Evolutionary conservation across 1,284 basidiomycete genomes (phyloP), one percentile per base, ranked within the genome.

Genomic region (Puccinia coronata): DNA sequence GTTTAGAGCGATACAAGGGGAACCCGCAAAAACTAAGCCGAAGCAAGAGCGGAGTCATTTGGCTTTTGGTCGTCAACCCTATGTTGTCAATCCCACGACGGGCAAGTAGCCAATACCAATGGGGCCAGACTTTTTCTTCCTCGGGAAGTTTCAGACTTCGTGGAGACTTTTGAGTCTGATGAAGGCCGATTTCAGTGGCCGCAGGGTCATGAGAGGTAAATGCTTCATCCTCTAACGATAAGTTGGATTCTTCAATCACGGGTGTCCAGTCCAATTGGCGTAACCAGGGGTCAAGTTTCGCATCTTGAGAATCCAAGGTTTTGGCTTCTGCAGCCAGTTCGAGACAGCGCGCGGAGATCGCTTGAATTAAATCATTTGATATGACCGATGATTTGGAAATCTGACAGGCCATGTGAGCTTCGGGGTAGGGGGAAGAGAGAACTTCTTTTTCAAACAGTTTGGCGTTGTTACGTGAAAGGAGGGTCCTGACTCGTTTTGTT

Each of bases 91-190:
- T 77, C 23, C 82, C 80, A 55, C 85, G 83, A 9, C 84, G 84
- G 0, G 84, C 82, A 4, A 95, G 90, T 55, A 98, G 95, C 94
- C 93, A 96, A 86, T 95, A 99, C 96, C 97, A 99, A 85, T 95
- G 93, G 0, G 96, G 96, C 90, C 90, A 90, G 80, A 86, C 77
- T 61, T 80, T 85, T 57, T 83, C 82, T 36, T 83, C 83, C 39
- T 73, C 77, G 28, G 20, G 76, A 43, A 75, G 28, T 34, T 41
- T 39, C 9, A 34, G n/a, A 34, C 14, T 67, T 80, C 20, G 49
- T 53, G 34, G 18, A n/a, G 55, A 31, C 59, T 82, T 69, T 47
- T 39, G 31, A 34, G 8, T 49, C n/a, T 61, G 41, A 80, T 23
- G 41, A 76, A n/a, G 69, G 67, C 5, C 28, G 34, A 28, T 23